phyloP scores from a whole-genome alignment of 805 yeast genomes.

The Metschnikowia reukaufii region DNA sequence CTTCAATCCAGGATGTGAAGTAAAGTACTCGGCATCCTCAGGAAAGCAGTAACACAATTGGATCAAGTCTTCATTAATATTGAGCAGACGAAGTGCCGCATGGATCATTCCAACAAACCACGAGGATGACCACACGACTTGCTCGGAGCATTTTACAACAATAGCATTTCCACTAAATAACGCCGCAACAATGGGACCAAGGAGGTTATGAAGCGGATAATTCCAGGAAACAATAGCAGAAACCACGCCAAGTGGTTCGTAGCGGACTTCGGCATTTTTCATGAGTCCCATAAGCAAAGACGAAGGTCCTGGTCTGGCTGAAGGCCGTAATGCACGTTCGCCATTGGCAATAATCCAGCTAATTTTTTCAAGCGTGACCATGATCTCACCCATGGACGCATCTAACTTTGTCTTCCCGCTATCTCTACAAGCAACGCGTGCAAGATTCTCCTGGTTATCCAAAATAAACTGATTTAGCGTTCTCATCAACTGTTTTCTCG shows the following conservation, averaged over 20 bases:
- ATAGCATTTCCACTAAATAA: conserved; percentile 90
- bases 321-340: conserved; percentile 63
- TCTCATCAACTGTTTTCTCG: conserved; percentile 67
- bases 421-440: conserved; percentile 92
- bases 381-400: conserved; percentile 94
- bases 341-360: conserved; percentile 90
- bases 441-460: conserved; percentile 81
- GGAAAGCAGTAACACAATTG: conserved; percentile 91
- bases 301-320: conserved; percentile 83
- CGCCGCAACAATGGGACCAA: conserved; percentile 91
- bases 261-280: conserved; percentile 90
- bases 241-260: conserved; percentile 88
- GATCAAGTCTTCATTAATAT: conserved; percentile 76
- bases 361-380: conserved; percentile 91
- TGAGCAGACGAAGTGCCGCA: conserved; percentile 69
- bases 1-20: conserved; percentile 75
- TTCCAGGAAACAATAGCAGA: conserved; percentile 96
- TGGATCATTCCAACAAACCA: conserved; percentile 73
- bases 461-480: conserved; percentile 72
- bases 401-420: conserved; percentile 95
- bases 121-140: conserved; percentile 91
- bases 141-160: conserved; percentile 91
- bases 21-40: conserved; percentile 79
- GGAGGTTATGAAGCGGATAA: conserved; percentile 90
- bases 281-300: conserved; percentile 76